phyloP scores from a whole-genome alignment of 2,329 filamentous ascomycete genomes.

The Clarireedia homoeocarpa region DNA sequence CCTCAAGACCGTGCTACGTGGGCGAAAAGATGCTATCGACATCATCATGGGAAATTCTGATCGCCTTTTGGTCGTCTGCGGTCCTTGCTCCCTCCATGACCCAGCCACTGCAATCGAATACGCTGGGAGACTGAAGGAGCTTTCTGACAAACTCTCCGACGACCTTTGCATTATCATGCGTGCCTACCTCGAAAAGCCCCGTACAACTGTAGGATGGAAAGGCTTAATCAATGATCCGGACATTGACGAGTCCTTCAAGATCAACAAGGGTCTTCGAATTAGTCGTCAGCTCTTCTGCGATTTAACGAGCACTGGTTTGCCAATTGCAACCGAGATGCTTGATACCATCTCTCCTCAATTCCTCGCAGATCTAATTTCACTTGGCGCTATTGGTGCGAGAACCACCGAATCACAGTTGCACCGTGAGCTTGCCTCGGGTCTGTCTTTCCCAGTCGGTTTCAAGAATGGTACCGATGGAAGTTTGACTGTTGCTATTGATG shows the following conservation, averaged over 20 bases:
- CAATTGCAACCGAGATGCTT: constrained; percentile 95
- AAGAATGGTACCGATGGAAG: constrained; percentile 98
- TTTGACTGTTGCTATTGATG: constrained; percentile 86
- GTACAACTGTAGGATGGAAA: constrained; percentile 98
- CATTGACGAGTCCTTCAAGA: constrained; percentile 94
- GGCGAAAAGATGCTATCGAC: constrained; percentile 50
- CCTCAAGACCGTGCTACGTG: constrained; percentile 61
- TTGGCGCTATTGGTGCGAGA: constrained; percentile 90
- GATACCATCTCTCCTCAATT: constrained; percentile 98
- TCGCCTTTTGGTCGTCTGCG: constrained; percentile 87
- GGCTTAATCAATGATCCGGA: constrained; percentile 98
- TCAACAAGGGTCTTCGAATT: constrained; percentile 94
- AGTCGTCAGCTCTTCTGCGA: constrained; percentile 92
- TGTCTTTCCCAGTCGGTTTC: constrained; percentile 97
- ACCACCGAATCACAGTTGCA: constrained; percentile 97
- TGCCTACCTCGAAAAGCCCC: constrained; percentile 96
- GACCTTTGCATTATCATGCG: constrained; percentile 95
- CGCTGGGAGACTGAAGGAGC: constrained; percentile 65
- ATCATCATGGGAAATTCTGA: constrained; percentile 41
- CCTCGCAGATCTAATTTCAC: constrained; percentile 88
- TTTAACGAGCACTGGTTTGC: constrained; percentile 79
- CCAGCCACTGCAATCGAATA: constrained; percentile 84
- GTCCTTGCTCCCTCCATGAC: constrained; percentile 96
- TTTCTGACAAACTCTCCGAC: constrained; percentile 70
- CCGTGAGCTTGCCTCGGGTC: constrained; percentile 86